Evolutionary conservation across 352 stramenopile species (phyloP), one percentile per base, ranked within the genome.

Genomic region (Phytophthora colocasiae): DNA sequence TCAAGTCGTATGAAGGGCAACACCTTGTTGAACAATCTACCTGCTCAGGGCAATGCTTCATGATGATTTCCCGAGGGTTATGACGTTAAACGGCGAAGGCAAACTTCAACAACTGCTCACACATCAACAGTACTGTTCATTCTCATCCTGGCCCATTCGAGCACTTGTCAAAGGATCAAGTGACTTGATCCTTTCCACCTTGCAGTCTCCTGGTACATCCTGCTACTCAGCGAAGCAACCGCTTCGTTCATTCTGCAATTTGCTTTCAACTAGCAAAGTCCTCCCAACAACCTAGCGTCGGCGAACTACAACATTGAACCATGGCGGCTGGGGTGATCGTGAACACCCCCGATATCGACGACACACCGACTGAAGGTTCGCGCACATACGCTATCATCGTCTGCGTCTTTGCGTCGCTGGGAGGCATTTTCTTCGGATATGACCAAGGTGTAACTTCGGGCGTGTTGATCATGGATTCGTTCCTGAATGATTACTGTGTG

Each of bases 401-500:
- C 27, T 69, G 62, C 40, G 36, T 64, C 39, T 69, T 64, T 22
- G 38, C 62, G 2, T 63, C 63, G 17, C 34, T 71, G 11, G 63
- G 63, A 26, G 63, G 55, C 24, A 63, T 71, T 26, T 71, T 70
- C 48, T 70, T 70, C 47, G 54, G 62, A 26, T 70, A 70, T 50
- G 62, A 70, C 43, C 54, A 70, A 58, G 63, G 63, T 47, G 63
- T 71, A 10, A 71, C 63, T 41, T 63, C 49, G 6, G 63, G 56
- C 6, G 63, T 71, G 8, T 43, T 50, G 4, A 50, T 50, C 44
- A 50, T 50, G 44, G 44, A 50, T 8, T 50, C 44, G 24, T 50
- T 50, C 63, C 50, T 77, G n/a, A 58, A 71, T 34, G 64, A 70
- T 51, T 77, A 69, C 49, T 77, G 70, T 46, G 67, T 78, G 12